Percentiles rank a stretch among this genome's conserved stretches.
These are phyloP conservation scores for Penicillium sp. DNA, from an alignment of 2,329 filamentous ascomycete species.

Conservation along the genomic window DNA sequence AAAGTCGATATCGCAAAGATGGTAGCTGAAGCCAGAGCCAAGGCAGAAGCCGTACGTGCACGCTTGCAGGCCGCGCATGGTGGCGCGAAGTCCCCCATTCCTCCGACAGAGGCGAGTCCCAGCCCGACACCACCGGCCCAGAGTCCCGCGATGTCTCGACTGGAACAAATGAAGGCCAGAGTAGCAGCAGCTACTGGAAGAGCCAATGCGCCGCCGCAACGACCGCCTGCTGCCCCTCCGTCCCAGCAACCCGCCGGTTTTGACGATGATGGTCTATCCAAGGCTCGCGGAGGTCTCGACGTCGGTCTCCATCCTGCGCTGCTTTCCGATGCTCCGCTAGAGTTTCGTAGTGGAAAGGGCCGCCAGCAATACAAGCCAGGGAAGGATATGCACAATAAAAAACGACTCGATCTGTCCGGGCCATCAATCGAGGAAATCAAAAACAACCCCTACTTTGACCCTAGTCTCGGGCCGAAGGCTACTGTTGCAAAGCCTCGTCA, in stretches of 20 bases:
- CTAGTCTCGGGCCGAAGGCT: constrained; percentile 61
- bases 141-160: constrained; percentile 57
- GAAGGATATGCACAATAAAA: constrained; percentile 43
- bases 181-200: constrained; percentile 70
- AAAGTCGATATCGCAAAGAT: constrained; percentile 49
- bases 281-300: constrained; percentile 66
- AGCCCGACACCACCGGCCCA: constrained; percentile 34
- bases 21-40: constrained; percentile 49
- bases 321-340: constrained; percentile 48
- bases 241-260: constrained; percentile 43
- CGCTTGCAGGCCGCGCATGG: constrained; percentile 42
- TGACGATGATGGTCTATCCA: constrained; percentile 49
- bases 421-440: constrained; percentile 58
- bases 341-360: constrained; percentile 43
- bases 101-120: constrained; percentile 34
- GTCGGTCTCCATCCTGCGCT: constrained; percentile 77
- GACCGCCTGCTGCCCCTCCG: constrained; percentile 42
- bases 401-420: constrained; percentile 56
- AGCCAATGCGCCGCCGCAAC: constrained; percentile 44
- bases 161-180: constrained; percentile 76
- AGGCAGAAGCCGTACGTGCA: constrained; percentile 49
- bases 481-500: constrained; percentile 61
- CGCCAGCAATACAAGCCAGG: constrained; percentile 53
- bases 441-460: constrained; percentile 81
- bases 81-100: constrained; percentile 26